Conservation (phyloP, 306 rosid species). For the Prunus mume region DNA sequence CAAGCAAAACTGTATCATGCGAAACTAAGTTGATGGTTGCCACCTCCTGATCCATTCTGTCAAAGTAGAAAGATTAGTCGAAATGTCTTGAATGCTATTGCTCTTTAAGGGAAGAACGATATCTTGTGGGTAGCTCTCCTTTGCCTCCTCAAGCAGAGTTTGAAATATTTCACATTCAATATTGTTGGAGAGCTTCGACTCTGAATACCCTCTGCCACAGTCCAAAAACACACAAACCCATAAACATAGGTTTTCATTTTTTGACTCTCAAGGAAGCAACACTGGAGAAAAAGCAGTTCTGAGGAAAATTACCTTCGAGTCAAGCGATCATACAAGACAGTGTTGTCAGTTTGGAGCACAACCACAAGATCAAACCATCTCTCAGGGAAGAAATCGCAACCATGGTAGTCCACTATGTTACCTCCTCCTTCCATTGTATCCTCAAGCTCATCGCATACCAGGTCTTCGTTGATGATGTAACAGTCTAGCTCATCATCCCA, state of each 20-base stretch:
- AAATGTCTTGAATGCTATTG: constrained; percentile 61
- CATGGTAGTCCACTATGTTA: constrained; percentile 79
- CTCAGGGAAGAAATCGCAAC: constrained; percentile 93
- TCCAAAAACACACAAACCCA: not conserved
- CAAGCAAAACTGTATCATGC: not conserved
- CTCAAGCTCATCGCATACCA: constrained; percentile 95
- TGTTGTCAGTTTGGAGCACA: constrained; percentile 84
- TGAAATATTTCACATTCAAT: constrained; percentile 87
- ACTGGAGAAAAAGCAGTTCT: not conserved
- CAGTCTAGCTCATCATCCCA: constrained; percentile 82
- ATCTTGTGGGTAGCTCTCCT: constrained; percentile 67
- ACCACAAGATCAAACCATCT: constrained; percentile 89
- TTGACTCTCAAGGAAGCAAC: not conserved
- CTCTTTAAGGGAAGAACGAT: constrained; percentile 65
- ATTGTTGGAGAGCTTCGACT: constrained; percentile 72
- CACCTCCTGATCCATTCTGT: constrained; percentile 71
- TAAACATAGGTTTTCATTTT: not conserved
- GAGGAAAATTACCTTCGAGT: constrained; percentile 43
- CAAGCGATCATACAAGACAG: constrained; percentile 77
- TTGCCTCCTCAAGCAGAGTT: constrained; percentile 85
- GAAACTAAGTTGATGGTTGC: constrained; percentile 37
- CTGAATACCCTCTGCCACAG: constrained; percentile 59
- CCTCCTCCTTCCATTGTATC: constrained; percentile 85
- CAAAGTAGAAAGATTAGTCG: constrained; percentile 49
- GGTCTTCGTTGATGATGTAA: constrained; percentile 74